A percentile compares a stretch with the other conserved stretches of the same genome.
Evolutionary conservation across 148 eudicot species (phyloP).

Genomic region (Camellia granthamiana): DNA sequence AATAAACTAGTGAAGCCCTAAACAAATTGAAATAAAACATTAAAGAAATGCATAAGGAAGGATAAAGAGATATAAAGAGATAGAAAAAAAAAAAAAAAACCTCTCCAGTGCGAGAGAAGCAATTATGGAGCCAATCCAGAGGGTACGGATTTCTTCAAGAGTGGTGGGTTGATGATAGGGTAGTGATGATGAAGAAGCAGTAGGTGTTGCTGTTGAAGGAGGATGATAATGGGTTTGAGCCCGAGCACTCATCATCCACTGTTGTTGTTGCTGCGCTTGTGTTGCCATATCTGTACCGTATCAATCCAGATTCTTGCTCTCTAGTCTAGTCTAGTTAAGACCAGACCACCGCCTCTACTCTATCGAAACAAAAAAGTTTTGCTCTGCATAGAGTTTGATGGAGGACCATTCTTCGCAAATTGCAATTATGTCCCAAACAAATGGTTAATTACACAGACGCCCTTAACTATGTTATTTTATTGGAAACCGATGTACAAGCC

Average conservation of each 20-base stretch:
- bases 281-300: not conserved
- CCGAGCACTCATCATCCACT: slow-evolving; percentile 19
- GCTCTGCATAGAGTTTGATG: too few species aligned
- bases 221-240: slow-evolving; percentile 17
- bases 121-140: slow-evolving; percentile 86
- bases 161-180: slow-evolving; percentile 82
- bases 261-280: slow-evolving; percentile 19
- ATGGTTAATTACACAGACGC: too few species aligned
- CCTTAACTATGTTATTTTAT: too few species aligned
- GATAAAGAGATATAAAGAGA: too few species aligned
- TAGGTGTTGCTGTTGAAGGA: slow-evolving; percentile 2
- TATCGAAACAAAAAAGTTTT: too few species aligned
- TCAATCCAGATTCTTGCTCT: too few species aligned
- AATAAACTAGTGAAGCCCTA: not conserved
- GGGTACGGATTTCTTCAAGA: slow-evolving; percentile 88
- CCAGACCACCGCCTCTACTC: too few species aligned
- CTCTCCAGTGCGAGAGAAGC: slow-evolving; percentile 73
- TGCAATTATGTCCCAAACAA: too few species aligned
- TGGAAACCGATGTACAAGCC: too few species aligned
- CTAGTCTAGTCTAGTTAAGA: too few species aligned
- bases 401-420: too few species aligned
- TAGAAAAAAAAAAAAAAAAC: slow-evolving; percentile 21
- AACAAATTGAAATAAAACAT: not conserved
- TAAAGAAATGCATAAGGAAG: not conserved
- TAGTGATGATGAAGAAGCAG: not conserved